Evolutionary conservation across 179 eudicot species (phyloP), one percentile per base, ranked within the genome.

Genomic region (Carnegiea gigantea): DNA sequence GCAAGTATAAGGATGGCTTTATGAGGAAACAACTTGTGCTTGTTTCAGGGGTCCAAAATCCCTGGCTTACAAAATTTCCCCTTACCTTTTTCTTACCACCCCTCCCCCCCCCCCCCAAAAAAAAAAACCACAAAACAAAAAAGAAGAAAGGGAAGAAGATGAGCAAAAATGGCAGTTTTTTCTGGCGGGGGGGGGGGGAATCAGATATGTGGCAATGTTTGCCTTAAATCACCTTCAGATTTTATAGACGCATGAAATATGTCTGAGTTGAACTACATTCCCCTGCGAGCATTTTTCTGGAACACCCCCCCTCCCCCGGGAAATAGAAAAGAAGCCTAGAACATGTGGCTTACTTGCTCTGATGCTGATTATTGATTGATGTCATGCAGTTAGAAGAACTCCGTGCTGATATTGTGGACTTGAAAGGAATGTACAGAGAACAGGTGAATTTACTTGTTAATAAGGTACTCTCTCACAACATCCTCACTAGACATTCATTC

Each of bases 381-480:
- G 44, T 80, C 77, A 62, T 89, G 73, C 82, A 96, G 99, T 84
- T 96, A 90, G 99, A 96, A 88, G 99, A 96, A 89, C 96, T 96
- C 20, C 98, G 99, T 59, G 97, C 97, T 36, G 99, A 96, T 89
- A 96, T 96, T 75, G 92, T 93, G 81, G 99, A 96, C 88, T 82
- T 96, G 86, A 96, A 96, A 87, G 99, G 92, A 84, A 96, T 96
- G 99, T 96, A 96, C 83, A 92, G 97, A 89, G 99, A 96, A 82
- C 99, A 96, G 89, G 95, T 96, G 59, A 94, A 94, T 85, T 71
- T 96, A 83, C 97, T 96, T 46, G 98, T 96, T 82, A 96, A 96
- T 84, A 88, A 96, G 98, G 99, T 96, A 90, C 48, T 30, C 21
- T 57, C 40, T 7, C 30, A 48, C 23, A 59, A 33, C 65, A 43